Conservation (phyloP, 1,284 basidiomycete species). For the Tylopilus orsonianus region DNA sequence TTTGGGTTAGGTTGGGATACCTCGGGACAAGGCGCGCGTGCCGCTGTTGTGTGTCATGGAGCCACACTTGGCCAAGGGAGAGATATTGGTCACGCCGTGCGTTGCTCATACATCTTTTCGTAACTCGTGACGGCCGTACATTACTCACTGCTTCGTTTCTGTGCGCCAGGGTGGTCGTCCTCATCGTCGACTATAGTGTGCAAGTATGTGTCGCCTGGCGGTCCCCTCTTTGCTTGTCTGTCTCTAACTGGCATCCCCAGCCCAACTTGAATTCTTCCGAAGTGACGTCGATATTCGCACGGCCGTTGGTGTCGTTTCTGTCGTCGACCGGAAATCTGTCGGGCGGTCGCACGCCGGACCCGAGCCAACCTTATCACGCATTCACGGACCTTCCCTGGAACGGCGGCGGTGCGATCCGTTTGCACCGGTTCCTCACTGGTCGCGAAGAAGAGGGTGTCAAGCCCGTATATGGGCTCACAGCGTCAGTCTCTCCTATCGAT, state of each 20-base stretch:
- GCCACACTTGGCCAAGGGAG: conserved; percentile 71
- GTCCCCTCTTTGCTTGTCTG: too few relatives aligned
- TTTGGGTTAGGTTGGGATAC: conserved; percentile 71
- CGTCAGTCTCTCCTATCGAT: conserved; percentile 53
- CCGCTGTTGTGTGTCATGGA: conserved; percentile 75
- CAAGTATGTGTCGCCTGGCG: too few relatives aligned
- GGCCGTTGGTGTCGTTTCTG: conserved; percentile 76
- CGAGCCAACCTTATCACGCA: conserved; percentile 55
- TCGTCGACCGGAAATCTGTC: conserved; percentile 61
- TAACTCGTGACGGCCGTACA: too few relatives aligned
- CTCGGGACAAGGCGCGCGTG: conserved; percentile 63
- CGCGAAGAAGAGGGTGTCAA: conserved; percentile 78
- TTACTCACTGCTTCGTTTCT: neutral
- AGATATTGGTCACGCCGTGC: conserved; percentile 78
- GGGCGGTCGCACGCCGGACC: conserved; percentile 35
- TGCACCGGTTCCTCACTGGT: conserved; percentile 80
- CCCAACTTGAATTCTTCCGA: conserved; percentile 79
- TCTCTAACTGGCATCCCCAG: too few relatives aligned
- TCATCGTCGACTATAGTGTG: conserved; percentile 72
- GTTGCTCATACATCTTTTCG: too few relatives aligned
- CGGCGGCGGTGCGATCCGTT: conserved; percentile 41
- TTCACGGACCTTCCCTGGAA: conserved; percentile 52
- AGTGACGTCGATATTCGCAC: conserved; percentile 78
- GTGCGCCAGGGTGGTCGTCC: conserved; percentile 67
- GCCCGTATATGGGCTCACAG: conserved; percentile 80